phyloP scores from a whole-genome alignment of 139 green algal species.

The Coccomyxa sp. region DNA sequence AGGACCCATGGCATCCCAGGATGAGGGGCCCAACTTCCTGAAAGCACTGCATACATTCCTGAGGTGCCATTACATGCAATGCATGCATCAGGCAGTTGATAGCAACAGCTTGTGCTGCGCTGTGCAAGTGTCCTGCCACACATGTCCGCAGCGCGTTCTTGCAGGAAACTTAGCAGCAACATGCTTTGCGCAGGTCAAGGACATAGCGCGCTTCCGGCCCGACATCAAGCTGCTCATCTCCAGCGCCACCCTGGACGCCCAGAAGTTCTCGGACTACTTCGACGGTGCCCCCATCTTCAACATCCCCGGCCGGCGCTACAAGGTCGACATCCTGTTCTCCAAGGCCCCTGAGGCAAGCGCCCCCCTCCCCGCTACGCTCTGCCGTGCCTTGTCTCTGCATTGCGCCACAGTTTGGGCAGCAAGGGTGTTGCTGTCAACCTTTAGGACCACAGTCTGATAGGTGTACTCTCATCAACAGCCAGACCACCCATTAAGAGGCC shows the following conservation, averaged over 20 bases:
- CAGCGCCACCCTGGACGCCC: constrained; percentile 83
- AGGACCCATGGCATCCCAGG: too few relatives aligned
- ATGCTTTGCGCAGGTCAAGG: constrained; percentile 29
- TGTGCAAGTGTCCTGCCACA: too few relatives aligned
- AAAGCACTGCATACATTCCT: too few relatives aligned
- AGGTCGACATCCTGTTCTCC: constrained; percentile 97
- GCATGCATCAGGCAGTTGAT: too few relatives aligned
- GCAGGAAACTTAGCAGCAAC: too few relatives aligned
- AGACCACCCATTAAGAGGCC: too few relatives aligned
- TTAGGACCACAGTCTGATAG: neutral
- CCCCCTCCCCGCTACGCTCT: neutral
- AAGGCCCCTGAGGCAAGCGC: constrained; percentile 76
- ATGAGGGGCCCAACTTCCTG: too few relatives aligned
- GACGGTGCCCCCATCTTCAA: constrained; percentile 93
- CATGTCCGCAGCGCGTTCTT: too few relatives aligned
- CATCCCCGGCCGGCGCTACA: constrained; percentile 85
- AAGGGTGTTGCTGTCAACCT: neutral
- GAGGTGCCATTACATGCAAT: too few relatives aligned
- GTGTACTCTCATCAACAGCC: too few relatives aligned
- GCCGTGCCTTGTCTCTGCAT: too few relatives aligned
- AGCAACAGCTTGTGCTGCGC: too few relatives aligned
- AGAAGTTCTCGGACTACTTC: constrained; percentile 96
- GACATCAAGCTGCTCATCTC: constrained; percentile 98
- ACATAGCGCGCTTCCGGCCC: constrained; percentile 73
- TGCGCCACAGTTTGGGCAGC: neutral